Evolutionary conservation across 2,329 filamentous ascomycete species (phyloP), one percentile per base, ranked within the genome.

Genomic region (Botrytis deweyae): DNA sequence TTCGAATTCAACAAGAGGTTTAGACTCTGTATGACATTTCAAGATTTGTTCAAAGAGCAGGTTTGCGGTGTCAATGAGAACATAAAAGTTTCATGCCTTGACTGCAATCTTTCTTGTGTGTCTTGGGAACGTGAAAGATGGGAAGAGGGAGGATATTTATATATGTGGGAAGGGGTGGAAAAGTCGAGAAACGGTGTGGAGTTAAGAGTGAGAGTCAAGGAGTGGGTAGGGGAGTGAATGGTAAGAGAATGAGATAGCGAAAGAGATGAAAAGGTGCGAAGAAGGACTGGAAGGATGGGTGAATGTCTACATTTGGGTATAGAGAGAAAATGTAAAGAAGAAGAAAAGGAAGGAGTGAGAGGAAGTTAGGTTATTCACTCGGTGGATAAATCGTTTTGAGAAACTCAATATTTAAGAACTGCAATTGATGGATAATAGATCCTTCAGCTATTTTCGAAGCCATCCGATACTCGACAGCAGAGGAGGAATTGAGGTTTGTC

Each of bases 1-100:
- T n/a, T 14, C 12, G 14, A n/a, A n/a, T 10, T n/a, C 5, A 14
- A 52, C 2, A 0, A 25, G 4, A n/a, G 22, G 4, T 6, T n/a
- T n/a, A 52, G 25, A 52, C 9, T 52, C 14, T 4, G 25, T 25
- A 5, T n/a, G 25, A 4, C 7, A 5, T 2, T 52, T n/a, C 25
- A n/a, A 14, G 25, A 52, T n/a, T n/a, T 14, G 10, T 14, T 6
- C 3, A 6, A 14, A 52, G 12, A 52, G 10, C 1, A 7, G n/a
- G 25, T 16, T n/a, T 10, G 14, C 12, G 12, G 49, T 52, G 49
- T 14, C 12, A 52, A n/a, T 14, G 25, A 33, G 33, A 33, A 33
- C 33, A 33, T 33, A 33, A 33, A 33, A 33, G 33, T 33, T 33
- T 33, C 33, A 33, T 33, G 4, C 33, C 33, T 33, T 33, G 33